Conservation (phyloP, 192 early-diverging fungal species). For the Umbelopsis ramanniana region DNA sequence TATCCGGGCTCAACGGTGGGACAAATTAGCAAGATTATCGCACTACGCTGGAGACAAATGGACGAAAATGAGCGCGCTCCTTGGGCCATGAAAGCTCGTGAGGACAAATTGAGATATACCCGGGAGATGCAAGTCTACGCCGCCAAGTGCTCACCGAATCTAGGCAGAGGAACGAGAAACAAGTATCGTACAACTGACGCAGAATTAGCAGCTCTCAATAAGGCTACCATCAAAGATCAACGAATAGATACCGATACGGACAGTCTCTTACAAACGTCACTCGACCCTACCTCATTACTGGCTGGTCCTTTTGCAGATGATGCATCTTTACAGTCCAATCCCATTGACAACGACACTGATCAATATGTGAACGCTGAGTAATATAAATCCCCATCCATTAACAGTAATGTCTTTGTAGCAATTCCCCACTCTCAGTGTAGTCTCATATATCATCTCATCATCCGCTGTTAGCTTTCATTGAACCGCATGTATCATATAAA, state of each 20-base stretch:
- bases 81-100: conserved; percentile 54
- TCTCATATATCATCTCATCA: neutral
- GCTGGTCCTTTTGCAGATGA: conserved; percentile 13
- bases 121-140: conserved; percentile 59
- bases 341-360: conserved; percentile 14
- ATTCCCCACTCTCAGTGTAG: neutral
- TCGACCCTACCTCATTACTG: neutral
- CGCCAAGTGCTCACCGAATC: conserved; percentile 17
- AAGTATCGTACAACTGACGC: conserved; percentile 28
- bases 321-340: conserved; percentile 1
- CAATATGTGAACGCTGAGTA: conserved; percentile 26
- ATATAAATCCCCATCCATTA: neutral
- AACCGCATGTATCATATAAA: conserved; percentile 1
- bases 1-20: conserved; percentile 67
- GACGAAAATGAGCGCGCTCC: conserved; percentile 53
- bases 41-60: conserved; percentile 57
- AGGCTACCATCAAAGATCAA: neutral
- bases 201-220: conserved; percentile 7
- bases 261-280: conserved; percentile 1
- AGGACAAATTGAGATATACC: conserved; percentile 68
- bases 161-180: conserved; percentile 33
- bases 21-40: conserved; percentile 68
- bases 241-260: conserved; percentile 1
- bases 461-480: neutral
- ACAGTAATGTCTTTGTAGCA: neutral